Evolutionary conservation across 176 grass and related monocot species (phyloP).

Genomic region (Oryza nivara): DNA sequence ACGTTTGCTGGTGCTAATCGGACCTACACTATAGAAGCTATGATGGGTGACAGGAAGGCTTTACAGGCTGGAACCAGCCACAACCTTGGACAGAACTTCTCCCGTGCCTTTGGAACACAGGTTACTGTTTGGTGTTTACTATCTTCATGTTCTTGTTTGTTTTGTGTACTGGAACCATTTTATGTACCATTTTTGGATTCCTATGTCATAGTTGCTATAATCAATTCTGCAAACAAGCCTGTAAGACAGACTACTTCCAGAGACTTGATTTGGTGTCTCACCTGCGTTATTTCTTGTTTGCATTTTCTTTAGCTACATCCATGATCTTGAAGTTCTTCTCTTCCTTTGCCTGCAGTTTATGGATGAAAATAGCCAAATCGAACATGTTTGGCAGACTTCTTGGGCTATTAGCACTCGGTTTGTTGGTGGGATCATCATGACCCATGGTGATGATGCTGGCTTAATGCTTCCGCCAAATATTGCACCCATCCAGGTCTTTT

Average conservation of each 20-base stretch:
- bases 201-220: constrained; percentile 1
- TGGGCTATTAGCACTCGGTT: constrained; percentile 98
- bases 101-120: constrained; percentile 93
- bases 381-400: constrained; percentile 96
- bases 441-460: constrained; percentile 93
- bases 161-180: constrained; percentile 29
- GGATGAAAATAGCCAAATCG: constrained; percentile 94
- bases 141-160: not conserved
- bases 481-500: constrained; percentile 90
- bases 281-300: constrained; percentile 24
- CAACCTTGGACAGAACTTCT: constrained; percentile 97
- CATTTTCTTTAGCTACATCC: constrained; percentile 9
- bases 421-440: constrained; percentile 97
- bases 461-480: constrained; percentile 95
- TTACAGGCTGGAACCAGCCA: constrained; percentile 99
- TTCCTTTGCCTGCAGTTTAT: constrained; percentile 65
- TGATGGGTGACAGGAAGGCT: constrained; percentile 98
- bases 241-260: not conserved
- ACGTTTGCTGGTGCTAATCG: constrained; percentile 91
- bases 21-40: constrained; percentile 99
- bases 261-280: not conserved
- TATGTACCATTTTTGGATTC: constrained; percentile 7
- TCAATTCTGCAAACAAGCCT: constrained; percentile 14
- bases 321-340: constrained; percentile 19
- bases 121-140: constrained; percentile 43